Evolutionary conservation across 2,329 filamentous ascomycete species (phyloP).

Genomic region (Aspergillus glaucus): DNA sequence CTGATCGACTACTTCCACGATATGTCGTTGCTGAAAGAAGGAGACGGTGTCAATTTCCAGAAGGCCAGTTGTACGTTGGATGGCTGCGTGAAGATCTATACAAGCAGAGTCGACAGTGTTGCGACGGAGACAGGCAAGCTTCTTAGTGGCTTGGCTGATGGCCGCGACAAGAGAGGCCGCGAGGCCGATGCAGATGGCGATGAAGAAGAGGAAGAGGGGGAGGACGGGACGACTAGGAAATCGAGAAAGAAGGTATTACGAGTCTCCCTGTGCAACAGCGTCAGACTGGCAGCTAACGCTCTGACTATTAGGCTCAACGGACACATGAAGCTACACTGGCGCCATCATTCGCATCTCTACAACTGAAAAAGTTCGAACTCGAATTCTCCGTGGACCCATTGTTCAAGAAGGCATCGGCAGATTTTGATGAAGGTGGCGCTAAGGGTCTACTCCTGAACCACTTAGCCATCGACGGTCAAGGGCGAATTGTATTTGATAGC

Average conservation of each 20-base stretch:
- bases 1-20: constrained; percentile 99
- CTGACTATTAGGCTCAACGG: constrained; percentile 51
- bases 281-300: constrained; percentile 15
- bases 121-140: constrained; percentile 95
- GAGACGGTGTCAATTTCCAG: constrained; percentile 96
- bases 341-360: constrained; percentile 76
- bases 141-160: constrained; percentile 82
- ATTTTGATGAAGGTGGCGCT: constrained; percentile 96
- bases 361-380: constrained; percentile 94
- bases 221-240: constrained; percentile 44
- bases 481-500: constrained; percentile 95
- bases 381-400: constrained; percentile 94
- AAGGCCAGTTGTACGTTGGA: constrained; percentile 96
- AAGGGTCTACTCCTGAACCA: constrained; percentile 94
- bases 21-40: constrained; percentile 94
- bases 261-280: not conserved
- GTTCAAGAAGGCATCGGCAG: constrained; percentile 98
- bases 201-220: constrained; percentile 57
- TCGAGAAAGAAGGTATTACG: constrained; percentile 64
- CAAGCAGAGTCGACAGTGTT: constrained; percentile 94
- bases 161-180: constrained; percentile 61
- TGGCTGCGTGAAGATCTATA: constrained; percentile 98
- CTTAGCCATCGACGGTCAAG: constrained; percentile 85
- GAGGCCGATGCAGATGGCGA: constrained; percentile 56
- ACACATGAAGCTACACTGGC: constrained; percentile 92